Conservation (phyloP, 2,329 filamentous ascomycete species). For the Cladophialophora immunda region DNA sequence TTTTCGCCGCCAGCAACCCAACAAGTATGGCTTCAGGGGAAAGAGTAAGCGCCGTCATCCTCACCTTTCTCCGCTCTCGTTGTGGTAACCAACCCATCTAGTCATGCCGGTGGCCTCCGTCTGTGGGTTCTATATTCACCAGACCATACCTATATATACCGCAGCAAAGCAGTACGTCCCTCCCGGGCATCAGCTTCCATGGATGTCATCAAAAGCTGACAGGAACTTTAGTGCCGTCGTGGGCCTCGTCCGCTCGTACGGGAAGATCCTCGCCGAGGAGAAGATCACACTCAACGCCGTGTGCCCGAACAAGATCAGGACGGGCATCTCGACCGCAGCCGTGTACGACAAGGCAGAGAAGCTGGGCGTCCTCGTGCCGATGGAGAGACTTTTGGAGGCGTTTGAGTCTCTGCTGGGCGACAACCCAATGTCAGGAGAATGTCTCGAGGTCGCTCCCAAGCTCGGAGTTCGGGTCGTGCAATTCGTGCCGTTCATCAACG, state of each 20-base stretch:
- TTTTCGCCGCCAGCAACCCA: conserved; percentile 51
- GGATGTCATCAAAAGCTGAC: neutral
- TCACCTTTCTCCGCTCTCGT: neutral
- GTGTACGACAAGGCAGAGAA: conserved; percentile 50
- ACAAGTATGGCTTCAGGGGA: conserved; percentile 47
- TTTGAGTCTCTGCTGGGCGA: conserved; percentile 49
- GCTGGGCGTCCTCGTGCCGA: conserved; percentile 46
- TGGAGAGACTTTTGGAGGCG: conserved; percentile 50
- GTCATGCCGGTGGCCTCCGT: conserved; percentile 46
- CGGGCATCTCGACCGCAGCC: conserved; percentile 44
- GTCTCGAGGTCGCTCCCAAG: conserved; percentile 51
- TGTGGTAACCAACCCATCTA: neutral
- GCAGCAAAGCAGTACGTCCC: conserved; percentile 29
- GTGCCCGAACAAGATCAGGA: conserved; percentile 51
- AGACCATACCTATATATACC: conserved; percentile 53
- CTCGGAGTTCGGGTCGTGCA: neutral
- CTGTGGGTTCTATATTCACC: conserved; percentile 53
- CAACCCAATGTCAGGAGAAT: conserved; percentile 47
- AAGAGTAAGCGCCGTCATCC: conserved; percentile 43
- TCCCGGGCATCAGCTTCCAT: neutral
- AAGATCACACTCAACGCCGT: conserved; percentile 54
- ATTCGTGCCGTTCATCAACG: neutral
- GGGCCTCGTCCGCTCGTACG: conserved; percentile 47
- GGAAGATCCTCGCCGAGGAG: conserved; percentile 50
- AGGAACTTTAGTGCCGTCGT: conserved; percentile 9